Evolutionary conservation across 345 rosid genomes (phyloP).

Genomic region (Hypericum androsaemum): DNA sequence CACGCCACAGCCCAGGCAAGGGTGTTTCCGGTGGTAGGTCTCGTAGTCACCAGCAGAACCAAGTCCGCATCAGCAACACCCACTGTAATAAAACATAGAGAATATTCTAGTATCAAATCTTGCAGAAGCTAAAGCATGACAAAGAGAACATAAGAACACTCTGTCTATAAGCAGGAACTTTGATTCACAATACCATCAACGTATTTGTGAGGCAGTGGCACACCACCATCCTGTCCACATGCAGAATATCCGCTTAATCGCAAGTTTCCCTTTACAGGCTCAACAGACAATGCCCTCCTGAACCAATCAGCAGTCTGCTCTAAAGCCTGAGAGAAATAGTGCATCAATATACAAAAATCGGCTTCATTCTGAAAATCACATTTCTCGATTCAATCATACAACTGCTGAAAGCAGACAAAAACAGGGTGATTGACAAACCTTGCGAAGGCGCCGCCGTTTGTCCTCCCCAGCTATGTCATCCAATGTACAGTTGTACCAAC

Average conservation of each 20-base stretch:
- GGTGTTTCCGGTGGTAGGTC: conserved; percentile 99
- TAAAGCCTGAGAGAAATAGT: conserved; percentile 55
- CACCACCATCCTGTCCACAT: conserved; percentile 99
- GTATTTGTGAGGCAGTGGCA: conserved; percentile 89
- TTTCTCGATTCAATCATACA: no score
- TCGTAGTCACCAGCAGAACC: conserved; percentile 91
- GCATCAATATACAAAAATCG: conserved; percentile 10
- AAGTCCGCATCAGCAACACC: conserved; percentile 90
- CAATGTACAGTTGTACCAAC: conserved; percentile 94
- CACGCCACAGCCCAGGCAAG: conserved; percentile 99
- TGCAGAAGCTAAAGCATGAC: not conserved
- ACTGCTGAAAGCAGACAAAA: no score
- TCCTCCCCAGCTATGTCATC: conserved; percentile 91
- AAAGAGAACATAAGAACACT: conserved; percentile 1
- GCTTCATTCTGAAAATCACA: not conserved
- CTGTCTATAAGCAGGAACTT: conserved; percentile 5
- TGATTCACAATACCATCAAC: conserved; percentile 61
- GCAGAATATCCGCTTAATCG: conserved; percentile 99
- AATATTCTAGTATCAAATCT: conserved; percentile 2
- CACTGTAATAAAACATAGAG: conserved; percentile 34
- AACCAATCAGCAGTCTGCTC: conserved; percentile 96
- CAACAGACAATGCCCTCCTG: conserved; percentile 82
- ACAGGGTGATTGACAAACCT: conserved; percentile 31
- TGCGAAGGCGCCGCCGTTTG: conserved; percentile 75
- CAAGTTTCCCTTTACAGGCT: conserved; percentile 93